These are phyloP conservation scores for Saccharomycopsis lassenensis DNA, from an alignment of 805 yeast species.

Conservation along the genomic window DNA sequence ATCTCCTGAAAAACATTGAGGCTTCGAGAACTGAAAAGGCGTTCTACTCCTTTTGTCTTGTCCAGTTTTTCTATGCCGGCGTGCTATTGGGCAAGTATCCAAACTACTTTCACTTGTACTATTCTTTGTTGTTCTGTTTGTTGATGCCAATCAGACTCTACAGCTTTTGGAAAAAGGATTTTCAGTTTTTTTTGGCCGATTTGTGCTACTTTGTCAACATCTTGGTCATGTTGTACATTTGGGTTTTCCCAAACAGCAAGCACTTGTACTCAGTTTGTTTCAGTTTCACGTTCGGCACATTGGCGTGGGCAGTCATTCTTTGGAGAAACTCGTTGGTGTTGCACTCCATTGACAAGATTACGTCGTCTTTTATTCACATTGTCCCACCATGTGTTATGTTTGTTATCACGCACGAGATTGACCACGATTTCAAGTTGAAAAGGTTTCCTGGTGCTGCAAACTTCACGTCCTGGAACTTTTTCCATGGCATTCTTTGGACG, in stretches of 20 bases:
- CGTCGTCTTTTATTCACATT: constrained; percentile 82
- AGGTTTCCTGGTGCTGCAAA: constrained; percentile 77
- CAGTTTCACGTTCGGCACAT: constrained; percentile 79
- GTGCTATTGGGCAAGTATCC: constrained; percentile 71
- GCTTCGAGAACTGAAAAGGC: constrained; percentile 59
- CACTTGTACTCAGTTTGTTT: constrained; percentile 73
- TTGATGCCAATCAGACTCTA: constrained; percentile 80
- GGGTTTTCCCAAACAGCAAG: constrained; percentile 71
- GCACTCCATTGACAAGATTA: constrained; percentile 86
- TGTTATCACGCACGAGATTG: constrained; percentile 73
- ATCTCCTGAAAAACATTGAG: constrained; percentile 28
- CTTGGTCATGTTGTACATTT: constrained; percentile 56
- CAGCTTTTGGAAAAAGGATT: constrained; percentile 68
- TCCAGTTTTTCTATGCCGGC: constrained; percentile 61
- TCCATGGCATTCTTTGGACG: constrained; percentile 64
- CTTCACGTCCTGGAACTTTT: constrained; percentile 59
- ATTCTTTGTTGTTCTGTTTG: constrained; percentile 47
- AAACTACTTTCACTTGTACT: constrained; percentile 61
- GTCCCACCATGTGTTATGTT: constrained; percentile 85
- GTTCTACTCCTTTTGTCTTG: constrained; percentile 67
- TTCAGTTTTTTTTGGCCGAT: constrained; percentile 84
- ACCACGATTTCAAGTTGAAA: constrained; percentile 32
- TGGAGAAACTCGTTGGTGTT: constrained; percentile 92
- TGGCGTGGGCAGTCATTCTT: constrained; percentile 87
- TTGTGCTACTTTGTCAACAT: constrained; percentile 84